A percentile compares a stretch with the other conserved stretches of the same genome.
phyloP scores from a whole-genome alignment of 208 protist genomes.

The Leptomonas seymouri region DNA sequence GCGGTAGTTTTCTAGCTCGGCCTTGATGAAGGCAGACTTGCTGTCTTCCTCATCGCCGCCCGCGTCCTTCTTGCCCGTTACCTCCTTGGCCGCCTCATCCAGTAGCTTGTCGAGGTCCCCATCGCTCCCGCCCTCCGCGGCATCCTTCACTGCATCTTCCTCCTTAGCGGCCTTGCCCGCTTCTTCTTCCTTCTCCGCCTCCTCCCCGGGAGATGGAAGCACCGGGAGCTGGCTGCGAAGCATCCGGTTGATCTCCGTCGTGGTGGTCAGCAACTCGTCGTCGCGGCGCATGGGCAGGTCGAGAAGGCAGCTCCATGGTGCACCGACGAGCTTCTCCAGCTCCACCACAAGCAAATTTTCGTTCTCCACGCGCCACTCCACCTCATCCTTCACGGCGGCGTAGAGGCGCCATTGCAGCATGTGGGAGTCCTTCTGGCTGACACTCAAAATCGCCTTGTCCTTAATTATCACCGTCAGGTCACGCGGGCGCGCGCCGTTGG shows the following conservation, averaged over 20 bases:
- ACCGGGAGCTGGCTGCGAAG: conserved; percentile 67
- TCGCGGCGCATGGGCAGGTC: conserved; percentile 69
- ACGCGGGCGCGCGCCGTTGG: conserved; percentile 61
- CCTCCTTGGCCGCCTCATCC: conserved; percentile 80
- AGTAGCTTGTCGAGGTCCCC: conserved; percentile 80
- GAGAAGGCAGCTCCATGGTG: conserved; percentile 78
- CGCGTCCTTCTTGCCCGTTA: conserved; percentile 28
- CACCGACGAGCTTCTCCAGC: conserved; percentile 59
- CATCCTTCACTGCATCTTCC: conserved; percentile 15
- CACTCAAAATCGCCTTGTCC: conserved; percentile 70
- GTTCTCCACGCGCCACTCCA: conserved; percentile 84
- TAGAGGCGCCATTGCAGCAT: conserved; percentile 90
- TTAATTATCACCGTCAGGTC: conserved; percentile 85
- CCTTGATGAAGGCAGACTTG: conserved; percentile 55
- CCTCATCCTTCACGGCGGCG: conserved; percentile 64
- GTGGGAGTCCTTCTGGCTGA: conserved; percentile 58
- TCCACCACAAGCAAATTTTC: conserved; percentile 65
- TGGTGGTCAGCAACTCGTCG: conserved; percentile 54
- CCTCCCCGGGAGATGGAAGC: conserved; percentile 49
- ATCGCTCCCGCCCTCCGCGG: conserved; percentile 31
- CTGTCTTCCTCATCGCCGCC: conserved; percentile 36
- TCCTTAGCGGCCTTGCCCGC: conserved; percentile 32
- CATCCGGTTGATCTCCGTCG: conserved; percentile 66
- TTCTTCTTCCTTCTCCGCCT: conserved; percentile 27
- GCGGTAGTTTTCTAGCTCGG: conserved; percentile 79